Evolutionary conservation across 306 rosid genomes (phyloP).

Genomic region (Sesbania bispinosa): DNA sequence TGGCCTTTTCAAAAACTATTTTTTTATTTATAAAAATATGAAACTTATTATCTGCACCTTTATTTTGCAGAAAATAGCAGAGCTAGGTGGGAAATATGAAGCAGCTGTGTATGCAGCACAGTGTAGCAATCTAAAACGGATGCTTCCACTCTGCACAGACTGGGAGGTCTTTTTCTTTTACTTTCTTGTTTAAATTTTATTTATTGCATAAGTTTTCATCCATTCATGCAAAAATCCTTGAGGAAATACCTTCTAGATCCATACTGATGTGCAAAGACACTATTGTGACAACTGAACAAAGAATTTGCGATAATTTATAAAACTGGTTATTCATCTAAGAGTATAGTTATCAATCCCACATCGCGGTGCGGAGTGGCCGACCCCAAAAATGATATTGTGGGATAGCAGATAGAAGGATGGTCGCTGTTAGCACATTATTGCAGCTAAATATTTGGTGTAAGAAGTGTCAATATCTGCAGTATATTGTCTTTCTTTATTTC

Average conservation of each 20-base stretch:
- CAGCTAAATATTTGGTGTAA: too few relatives aligned
- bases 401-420: neutral
- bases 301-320: neutral
- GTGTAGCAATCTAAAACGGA: conserved; percentile 79
- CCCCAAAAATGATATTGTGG: neutral
- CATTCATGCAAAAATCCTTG: neutral
- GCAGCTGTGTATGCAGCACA: conserved; percentile 90
- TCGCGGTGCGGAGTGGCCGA: neutral
- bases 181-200: conserved; percentile 1
- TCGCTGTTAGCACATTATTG: neutral
- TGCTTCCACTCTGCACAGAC: conserved; percentile 91
- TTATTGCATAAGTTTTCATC: neutral
- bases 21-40: conserved; percentile 1
- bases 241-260: conserved; percentile 8
- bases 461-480: too few relatives aligned
- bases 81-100: conserved; percentile 92
- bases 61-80: conserved; percentile 77
- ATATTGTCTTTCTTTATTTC: too few relatives aligned
- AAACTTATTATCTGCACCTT: conserved; percentile 17
- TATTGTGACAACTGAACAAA: neutral
- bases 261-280: neutral
- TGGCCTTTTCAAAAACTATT: conserved; percentile 14
- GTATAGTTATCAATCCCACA: neutral
- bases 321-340: neutral
- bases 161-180: conserved; percentile 75